Conservation (phyloP, 2,329 filamentous ascomycete genomes). For the Xylaria digitata region DNA sequence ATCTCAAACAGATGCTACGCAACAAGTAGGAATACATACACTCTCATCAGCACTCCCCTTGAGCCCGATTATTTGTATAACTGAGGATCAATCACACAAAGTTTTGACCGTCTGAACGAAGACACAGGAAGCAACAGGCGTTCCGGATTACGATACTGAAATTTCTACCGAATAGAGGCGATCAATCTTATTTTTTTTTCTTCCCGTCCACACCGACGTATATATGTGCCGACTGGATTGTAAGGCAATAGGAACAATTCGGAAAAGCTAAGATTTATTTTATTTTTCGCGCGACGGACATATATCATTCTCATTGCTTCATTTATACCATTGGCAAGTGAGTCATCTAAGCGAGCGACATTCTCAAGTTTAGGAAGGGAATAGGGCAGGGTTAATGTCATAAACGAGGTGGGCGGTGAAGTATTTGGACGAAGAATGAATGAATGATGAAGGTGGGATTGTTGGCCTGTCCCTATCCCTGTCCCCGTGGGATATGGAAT, state of each 20-base stretch:
- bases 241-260: conserved; percentile 40
- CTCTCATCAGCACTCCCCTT: not conserved
- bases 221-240: not conserved
- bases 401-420: no score
- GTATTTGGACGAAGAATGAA: conserved; percentile 7
- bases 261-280: conserved; percentile 16
- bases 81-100: conserved; percentile 4
- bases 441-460: conserved; percentile 6
- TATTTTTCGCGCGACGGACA: conserved; percentile 8
- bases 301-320: conserved; percentile 19
- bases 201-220: not conserved
- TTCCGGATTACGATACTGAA: conserved; percentile 20
- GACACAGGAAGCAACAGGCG: conserved; percentile 24
- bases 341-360: conserved; percentile 20
- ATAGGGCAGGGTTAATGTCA: not conserved
- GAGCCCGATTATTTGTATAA: conserved; percentile 22
- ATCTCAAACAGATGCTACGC: not conserved
- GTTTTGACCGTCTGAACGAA: not conserved
- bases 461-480: not conserved
- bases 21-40: conserved; percentile 2
- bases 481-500: not conserved
- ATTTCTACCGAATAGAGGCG: conserved; percentile 17
- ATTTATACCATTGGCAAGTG: conserved; percentile 9
- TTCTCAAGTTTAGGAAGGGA: not conserved
- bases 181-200: not conserved